These are phyloP conservation scores for Aspergillus spinulosporus DNA, from an alignment of 2,329 filamentous ascomycete species.

Conservation along the genomic window DNA sequence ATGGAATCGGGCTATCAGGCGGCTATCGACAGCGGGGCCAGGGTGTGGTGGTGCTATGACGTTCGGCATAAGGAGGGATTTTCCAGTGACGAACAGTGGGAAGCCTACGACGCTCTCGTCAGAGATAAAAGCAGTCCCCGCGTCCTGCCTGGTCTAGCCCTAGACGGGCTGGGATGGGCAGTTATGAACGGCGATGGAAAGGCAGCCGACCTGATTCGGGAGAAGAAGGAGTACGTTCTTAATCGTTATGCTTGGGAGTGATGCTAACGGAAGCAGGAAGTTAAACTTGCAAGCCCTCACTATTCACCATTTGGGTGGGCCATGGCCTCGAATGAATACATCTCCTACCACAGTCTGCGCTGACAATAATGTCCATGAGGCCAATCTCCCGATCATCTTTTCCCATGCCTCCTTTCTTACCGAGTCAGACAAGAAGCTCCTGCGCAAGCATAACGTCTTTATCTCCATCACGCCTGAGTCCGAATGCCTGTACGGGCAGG, in stretches of 20 bases:
- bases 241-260: neutral
- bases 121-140: neutral
- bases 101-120: neutral
- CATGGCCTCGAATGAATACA: slow-evolving; percentile 11
- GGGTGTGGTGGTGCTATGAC: slow-evolving; percentile 51
- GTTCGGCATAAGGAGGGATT: slow-evolving; percentile 12
- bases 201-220: neutral
- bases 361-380: neutral
- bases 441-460: slow-evolving; percentile 54
- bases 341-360: neutral
- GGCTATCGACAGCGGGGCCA: slow-evolving; percentile 50
- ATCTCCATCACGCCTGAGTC: slow-evolving; percentile 61
- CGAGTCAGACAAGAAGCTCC: slow-evolving; percentile 40
- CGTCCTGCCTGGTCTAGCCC: neutral
- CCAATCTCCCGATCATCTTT: slow-evolving; percentile 12
- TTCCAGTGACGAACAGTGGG: slow-evolving; percentile 4
- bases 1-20: slow-evolving; percentile 50
- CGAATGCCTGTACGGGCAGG: slow-evolving; percentile 61
- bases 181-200: neutral
- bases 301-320: slow-evolving; percentile 4
- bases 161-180: neutral
- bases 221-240: neutral
- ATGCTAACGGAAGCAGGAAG: neutral
- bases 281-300: neutral
- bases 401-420: slow-evolving; percentile 54